Conservation (phyloP, 2,329 filamentous ascomycete species). For the Fusarium agapanthi region DNA sequence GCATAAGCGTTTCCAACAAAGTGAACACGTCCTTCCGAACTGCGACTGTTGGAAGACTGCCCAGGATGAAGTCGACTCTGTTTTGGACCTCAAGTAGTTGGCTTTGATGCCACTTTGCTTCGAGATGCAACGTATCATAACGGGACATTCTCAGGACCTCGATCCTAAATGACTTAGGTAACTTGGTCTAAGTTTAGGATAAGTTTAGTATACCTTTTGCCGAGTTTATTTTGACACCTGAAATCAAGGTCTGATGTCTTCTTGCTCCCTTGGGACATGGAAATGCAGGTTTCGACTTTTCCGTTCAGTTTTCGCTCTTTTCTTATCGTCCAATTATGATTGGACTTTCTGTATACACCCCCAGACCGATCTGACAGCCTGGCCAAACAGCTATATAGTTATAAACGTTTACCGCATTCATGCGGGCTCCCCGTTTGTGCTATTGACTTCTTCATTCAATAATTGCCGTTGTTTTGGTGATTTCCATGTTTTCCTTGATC, state of each 20-base stretch:
- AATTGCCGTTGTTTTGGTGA: no score
- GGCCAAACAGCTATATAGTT: background rate
- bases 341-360: background rate
- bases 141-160: no score
- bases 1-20: background rate
- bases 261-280: background rate
- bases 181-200: background rate
- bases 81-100: background rate
- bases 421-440: rapidly evolving
- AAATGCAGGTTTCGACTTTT: background rate
- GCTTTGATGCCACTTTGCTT: no score
- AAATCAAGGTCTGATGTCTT: no score
- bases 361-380: background rate
- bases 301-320: no score
- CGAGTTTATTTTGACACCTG: no score
- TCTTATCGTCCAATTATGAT: no score
- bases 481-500: rapidly evolving
- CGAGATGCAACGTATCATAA: no score
- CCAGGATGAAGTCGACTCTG: background rate
- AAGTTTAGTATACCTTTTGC: background rate
- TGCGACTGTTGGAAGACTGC: background rate
- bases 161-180: no score
- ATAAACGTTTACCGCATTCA: background rate
- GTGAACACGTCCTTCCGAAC: background rate
- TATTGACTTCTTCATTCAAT: no score